A percentile compares a stretch with the other conserved stretches of the same genome.
phyloP scores from a whole-genome alignment of 768 basidiomycete species.

The Cantharellus anzutake region DNA sequence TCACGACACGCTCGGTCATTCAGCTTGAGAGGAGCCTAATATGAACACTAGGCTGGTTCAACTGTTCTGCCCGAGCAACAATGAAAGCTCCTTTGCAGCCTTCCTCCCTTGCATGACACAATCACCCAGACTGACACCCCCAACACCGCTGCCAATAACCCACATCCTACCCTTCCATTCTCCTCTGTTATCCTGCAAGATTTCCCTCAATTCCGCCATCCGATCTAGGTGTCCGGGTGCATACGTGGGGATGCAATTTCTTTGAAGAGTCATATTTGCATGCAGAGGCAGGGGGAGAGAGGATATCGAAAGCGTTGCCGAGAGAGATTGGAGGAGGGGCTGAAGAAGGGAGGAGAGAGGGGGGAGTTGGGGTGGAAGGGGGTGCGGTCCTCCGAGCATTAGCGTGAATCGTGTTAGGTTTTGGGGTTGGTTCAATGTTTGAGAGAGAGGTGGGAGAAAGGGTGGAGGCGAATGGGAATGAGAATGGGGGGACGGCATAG shows the following conservation, averaged over 20 bases:
- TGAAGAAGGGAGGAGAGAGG: slow-evolving; percentile 7
- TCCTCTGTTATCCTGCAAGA: slow-evolving; percentile 17
- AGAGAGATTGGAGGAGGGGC: slow-evolving; percentile 4
- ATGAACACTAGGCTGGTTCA: no score
- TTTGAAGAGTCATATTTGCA: slow-evolving; percentile 33
- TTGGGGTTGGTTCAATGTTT: slow-evolving; percentile 7
- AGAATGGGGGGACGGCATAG: slow-evolving; percentile 22
- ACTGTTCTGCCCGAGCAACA: background rate
- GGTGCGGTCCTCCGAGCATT: slow-evolving; percentile 76
- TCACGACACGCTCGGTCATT: no score
- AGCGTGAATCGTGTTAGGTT: slow-evolving; percentile 62
- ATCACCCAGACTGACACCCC: slow-evolving; percentile 74
- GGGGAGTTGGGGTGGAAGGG: slow-evolving; percentile 14
- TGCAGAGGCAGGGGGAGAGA: slow-evolving; percentile 40
- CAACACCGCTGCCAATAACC: slow-evolving; percentile 48
- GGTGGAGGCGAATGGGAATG: slow-evolving; percentile 32
- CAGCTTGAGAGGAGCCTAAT: no score
- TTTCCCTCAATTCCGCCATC: slow-evolving; percentile 36
- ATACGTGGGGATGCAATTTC: slow-evolving; percentile 62
- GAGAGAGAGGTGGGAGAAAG: slow-evolving; percentile 11
- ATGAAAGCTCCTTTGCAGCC: slow-evolving; percentile 35
- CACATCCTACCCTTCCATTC: slow-evolving; percentile 33
- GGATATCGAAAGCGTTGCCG: slow-evolving; percentile 15
- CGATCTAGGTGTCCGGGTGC: slow-evolving; percentile 51
- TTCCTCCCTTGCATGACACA: slow-evolving; percentile 32